Base-by-base conservation (phyloP, 2,329 filamentous ascomycete species). In the Mariannaea sp. region DNA sequence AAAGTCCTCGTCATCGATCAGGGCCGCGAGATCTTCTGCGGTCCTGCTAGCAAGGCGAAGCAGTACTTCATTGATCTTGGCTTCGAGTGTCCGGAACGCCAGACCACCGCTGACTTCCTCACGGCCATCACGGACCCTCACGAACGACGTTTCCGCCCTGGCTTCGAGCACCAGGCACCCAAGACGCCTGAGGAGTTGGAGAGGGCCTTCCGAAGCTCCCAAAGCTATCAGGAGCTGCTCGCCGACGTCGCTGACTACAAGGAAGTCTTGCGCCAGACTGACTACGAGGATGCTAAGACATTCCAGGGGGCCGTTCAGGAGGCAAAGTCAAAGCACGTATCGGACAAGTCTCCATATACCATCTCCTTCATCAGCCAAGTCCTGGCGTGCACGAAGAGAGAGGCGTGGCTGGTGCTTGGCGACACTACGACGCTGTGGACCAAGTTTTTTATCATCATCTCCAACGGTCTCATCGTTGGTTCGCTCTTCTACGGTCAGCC, bases 381-480 rank as follows among this genome's bases (percentile, higher is more conserved):
- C 1, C 67, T 82, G 22, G 83, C 84, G 7, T 77, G 87, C 74
- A 88, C 87, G 0, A 79, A 84, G 60, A 82, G 90, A 35, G 89
- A 94, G 70, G 86, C 90, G 54, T 92, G 89, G 87, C 80, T 94
- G 6, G 78, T 91, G 2, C 82, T 84, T 72, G 89, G 89, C 32
- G 89, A 95, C 71, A 86, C 80, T 55, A 85, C 85, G 1, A 87
- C 88, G 0, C 77, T 94, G 1, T 87, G 85, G 69, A 93, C 89
- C 33, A 94, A 93, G 61, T 80, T 88, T 54, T 88, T 91, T 71
- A 90, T 91, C 67, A 89, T 92, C 63, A 72, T 93, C 52, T 81
- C 86, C 52, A 89, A 90, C 68, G 77, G 71, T 4, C 77, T 95
- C 8, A 89, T 95, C 56, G 86, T 92, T 48, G 87, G 89, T 2